Evolutionary conservation across 2,329 filamentous ascomycete species (phyloP).

Genomic region (Diaporthe velutina): DNA sequence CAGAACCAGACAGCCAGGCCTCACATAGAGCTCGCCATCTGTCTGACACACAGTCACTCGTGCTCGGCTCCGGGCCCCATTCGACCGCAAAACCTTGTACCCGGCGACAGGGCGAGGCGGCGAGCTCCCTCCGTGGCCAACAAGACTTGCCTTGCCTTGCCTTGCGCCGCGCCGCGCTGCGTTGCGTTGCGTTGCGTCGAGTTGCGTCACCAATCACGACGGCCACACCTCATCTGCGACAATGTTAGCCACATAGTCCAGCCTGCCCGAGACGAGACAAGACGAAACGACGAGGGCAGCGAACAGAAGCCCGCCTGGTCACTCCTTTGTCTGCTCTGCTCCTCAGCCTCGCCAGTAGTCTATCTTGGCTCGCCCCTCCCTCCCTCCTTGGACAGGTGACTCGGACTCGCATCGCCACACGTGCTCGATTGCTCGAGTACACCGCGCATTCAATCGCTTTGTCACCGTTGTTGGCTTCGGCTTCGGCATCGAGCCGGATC

Average conservation of each 20-base stretch:
- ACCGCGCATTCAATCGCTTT: conserved; percentile 19
- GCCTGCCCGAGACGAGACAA: conserved; percentile 30
- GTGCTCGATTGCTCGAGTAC: conserved; percentile 10
- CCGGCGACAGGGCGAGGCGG: conserved; percentile 1
- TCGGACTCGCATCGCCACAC: conserved; percentile 18
- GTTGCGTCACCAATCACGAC: conserved; percentile 28
- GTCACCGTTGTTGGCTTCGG: conserved; percentile 20
- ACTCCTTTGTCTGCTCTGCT: conserved; percentile 21
- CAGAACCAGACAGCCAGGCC: neutral
- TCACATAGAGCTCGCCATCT: neutral
- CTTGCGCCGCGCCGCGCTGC: neutral
- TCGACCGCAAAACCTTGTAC: conserved; percentile 17
- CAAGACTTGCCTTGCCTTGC: too few relatives aligned
- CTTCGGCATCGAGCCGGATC: conserved; percentile 11
- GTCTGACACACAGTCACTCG: conserved; percentile 19
- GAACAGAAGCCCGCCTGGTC: conserved; percentile 7
- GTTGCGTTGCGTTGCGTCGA: neutral
- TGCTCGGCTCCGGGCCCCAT: neutral
- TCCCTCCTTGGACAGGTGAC: neutral
- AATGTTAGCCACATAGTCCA: conserved; percentile 34
- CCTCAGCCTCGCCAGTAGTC: conserved; percentile 8
- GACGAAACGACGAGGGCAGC: conserved; percentile 20
- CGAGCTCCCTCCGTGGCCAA: conserved; percentile 20
- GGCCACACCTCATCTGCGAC: conserved; percentile 22
- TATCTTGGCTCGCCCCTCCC: neutral